These are phyloP conservation scores for Agarophyton chilense DNA, from an alignment of 23 red algal genomes.

Conservation along the genomic window DNA sequence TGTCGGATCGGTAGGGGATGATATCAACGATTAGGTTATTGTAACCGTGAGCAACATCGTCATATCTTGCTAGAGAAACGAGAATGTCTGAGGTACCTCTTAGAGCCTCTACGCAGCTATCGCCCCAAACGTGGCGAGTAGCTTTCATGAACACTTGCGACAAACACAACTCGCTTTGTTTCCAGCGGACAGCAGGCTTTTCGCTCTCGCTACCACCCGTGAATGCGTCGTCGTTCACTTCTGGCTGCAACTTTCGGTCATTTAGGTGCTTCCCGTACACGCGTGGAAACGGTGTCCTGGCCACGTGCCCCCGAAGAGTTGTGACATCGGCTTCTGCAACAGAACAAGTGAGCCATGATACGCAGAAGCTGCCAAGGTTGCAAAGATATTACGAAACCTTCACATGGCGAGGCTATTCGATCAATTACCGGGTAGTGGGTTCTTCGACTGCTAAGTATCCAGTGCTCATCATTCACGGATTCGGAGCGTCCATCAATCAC, in stretches of 20 bases:
- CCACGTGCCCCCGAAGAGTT: neutral
- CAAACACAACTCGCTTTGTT: neutral
- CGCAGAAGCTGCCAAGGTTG: neutral
- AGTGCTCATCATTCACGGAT: constrained; percentile 95
- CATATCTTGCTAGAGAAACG: neutral
- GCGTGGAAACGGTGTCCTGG: neutral
- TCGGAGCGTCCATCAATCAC: constrained; percentile 86
- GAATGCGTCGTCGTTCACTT: neutral
- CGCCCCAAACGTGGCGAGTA: neutral
- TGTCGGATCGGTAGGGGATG: neutral
- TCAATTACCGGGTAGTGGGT: constrained; percentile 81
- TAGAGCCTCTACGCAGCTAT: neutral
- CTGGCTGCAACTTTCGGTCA: neutral
- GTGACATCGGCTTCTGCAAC: neutral
- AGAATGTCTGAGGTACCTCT: neutral
- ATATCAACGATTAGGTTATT: neutral
- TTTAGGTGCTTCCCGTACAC: neutral
- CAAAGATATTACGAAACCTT: constrained; percentile 79
- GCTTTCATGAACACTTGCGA: neutral
- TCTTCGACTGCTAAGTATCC: neutral
- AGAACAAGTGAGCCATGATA: constrained; percentile 3
- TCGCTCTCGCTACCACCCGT: neutral
- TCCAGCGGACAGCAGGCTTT: neutral
- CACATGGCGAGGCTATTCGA: constrained; percentile 67
- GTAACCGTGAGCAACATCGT: neutral